These are phyloP conservation scores for Gracilariopsis chorda DNA, from an alignment of 23 red algal species.

Conservation along the genomic window DNA sequence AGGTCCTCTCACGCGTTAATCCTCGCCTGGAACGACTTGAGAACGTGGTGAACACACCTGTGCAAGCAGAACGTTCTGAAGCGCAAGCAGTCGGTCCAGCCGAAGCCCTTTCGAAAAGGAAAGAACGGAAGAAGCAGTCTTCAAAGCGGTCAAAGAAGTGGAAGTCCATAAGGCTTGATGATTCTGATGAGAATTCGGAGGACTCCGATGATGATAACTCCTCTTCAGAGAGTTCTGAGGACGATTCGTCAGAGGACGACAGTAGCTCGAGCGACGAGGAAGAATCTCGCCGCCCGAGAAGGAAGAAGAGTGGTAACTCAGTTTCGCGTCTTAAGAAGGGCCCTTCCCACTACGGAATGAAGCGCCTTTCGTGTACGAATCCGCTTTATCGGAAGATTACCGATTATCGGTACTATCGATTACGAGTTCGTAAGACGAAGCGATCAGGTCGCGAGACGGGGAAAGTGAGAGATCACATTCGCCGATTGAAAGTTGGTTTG, in stretches of 20 bases:
- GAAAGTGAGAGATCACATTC: no score
- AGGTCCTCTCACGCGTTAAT: conserved; percentile 14
- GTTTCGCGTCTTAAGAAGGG: not conserved
- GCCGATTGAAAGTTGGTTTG: no score
- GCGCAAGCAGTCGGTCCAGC: not conserved
- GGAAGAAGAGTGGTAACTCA: not conserved
- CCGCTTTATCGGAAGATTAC: no score
- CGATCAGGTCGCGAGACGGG: no score
- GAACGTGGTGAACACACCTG: conserved; percentile 15
- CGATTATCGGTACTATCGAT: no score
- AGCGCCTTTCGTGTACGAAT: no score
- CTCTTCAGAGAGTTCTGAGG: not conserved
- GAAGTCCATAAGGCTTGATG: no score
- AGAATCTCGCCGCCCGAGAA: not conserved
- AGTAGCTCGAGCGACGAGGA: not conserved
- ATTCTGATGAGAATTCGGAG: not conserved
- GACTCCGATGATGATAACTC: not conserved
- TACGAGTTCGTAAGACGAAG: no score
- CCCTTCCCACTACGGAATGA: no score
- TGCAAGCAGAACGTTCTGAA: not conserved
- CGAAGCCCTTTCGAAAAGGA: not conserved
- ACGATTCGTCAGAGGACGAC: not conserved
- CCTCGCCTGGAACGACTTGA: not conserved
- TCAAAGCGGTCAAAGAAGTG: no score
- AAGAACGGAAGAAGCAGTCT: not conserved